Conservation (phyloP, 331 rosid species). For the Telfairia occidentalis region DNA sequence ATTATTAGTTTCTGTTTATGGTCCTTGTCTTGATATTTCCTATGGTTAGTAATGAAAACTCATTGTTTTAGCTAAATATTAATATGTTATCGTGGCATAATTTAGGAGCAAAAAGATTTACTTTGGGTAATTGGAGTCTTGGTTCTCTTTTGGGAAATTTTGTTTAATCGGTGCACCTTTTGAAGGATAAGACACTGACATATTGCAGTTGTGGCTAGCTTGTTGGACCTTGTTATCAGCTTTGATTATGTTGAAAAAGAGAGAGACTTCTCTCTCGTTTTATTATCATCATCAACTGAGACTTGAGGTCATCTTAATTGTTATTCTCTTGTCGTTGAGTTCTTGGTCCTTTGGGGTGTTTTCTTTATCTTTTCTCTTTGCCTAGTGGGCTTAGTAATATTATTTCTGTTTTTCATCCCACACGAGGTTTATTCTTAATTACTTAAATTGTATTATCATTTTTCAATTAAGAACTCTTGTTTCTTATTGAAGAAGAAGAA, state of each 20-base stretch:
- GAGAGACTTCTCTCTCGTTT: neutral
- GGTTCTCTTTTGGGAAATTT: no score
- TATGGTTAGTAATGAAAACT: neutral
- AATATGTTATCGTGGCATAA: neutral
- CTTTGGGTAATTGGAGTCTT: no score
- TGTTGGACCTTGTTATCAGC: neutral
- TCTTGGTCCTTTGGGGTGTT: neutral
- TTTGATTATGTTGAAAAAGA: neutral
- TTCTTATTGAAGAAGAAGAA: neutral
- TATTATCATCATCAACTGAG: neutral
- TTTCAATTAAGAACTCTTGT: neutral
- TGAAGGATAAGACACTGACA: neutral
- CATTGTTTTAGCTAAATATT: neutral
- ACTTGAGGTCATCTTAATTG: neutral
- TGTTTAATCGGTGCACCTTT: no score
- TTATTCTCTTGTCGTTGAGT: neutral
- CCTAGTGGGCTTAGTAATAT: neutral
- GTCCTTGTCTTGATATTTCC: neutral
- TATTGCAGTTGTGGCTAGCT: neutral
- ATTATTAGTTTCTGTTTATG: neutral
- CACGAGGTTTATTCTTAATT: neutral
- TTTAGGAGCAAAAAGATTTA: no score
- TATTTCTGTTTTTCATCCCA: neutral
- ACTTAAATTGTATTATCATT: neutral
- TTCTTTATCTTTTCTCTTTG: neutral